phyloP scores from a whole-genome alignment of 768 basidiomycete species.

The Kondoa subrosea region DNA sequence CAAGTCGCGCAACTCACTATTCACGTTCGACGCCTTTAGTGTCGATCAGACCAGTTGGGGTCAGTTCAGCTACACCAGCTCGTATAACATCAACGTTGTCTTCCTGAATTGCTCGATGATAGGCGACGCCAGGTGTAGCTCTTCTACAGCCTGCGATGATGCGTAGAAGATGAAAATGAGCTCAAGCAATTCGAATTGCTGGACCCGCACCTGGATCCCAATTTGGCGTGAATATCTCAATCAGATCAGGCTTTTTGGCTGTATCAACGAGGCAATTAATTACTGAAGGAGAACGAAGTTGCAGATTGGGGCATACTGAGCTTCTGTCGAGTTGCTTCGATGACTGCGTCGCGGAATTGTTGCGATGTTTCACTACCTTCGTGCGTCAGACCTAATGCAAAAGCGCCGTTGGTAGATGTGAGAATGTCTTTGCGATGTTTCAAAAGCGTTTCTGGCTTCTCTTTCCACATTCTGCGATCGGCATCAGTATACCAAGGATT shows the following conservation, averaged over 20 bases:
- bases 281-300: no score
- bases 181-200: neutral
- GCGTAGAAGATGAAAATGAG: neutral
- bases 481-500: neutral
- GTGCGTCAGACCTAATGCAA: neutral
- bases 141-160: slow-evolving; percentile 7
- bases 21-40: neutral
- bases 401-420: neutral
- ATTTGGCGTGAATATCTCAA: neutral
- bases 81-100: slow-evolving; percentile 13
- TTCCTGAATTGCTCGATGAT: slow-evolving; percentile 6
- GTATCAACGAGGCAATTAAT: no score
- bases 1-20: no score
- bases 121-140: slow-evolving; percentile 14
- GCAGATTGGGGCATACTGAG: no score
- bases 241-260: slow-evolving; percentile 7
- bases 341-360: neutral
- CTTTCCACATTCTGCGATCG: neutral
- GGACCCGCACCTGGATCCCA: no score
- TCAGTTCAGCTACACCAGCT: slow-evolving; percentile 1
- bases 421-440: slow-evolving; percentile 9
- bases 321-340: slow-evolving; percentile 2
- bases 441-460: slow-evolving; percentile 5
- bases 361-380: neutral
- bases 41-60: slow-evolving; percentile 8